Conservation (phyloP, 2,329 filamentous ascomycete species). For the Colletotrichum melonis region DNA sequence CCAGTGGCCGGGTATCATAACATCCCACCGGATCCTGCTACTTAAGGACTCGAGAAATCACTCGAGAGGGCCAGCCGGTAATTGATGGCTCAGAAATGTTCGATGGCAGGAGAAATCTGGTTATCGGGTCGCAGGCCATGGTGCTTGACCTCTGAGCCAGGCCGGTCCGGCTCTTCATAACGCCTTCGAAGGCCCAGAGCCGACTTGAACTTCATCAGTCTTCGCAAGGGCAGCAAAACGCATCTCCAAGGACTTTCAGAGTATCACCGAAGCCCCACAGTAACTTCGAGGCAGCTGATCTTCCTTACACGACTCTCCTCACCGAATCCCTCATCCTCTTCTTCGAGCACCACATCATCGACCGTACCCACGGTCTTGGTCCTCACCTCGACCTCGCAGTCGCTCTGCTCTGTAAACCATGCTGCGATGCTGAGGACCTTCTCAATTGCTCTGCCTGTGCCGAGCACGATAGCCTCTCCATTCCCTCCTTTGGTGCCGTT, state of each 20-base stretch:
- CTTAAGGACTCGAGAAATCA: background rate
- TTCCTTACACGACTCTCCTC: conserved; percentile 57
- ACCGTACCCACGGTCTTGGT: conserved; percentile 74
- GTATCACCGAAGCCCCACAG: conserved; percentile 57
- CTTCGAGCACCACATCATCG: conserved; percentile 70
- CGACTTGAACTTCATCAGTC: background rate
- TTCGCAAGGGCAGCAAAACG: background rate
- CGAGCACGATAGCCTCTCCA: conserved; percentile 67
- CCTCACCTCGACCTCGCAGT: conserved; percentile 68
- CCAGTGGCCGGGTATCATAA: conserved; percentile 19
- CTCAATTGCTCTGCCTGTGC: conserved; percentile 74
- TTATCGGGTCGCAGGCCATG: too few species aligned
- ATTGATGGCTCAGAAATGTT: too few species aligned
- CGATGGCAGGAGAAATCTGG: too few species aligned
- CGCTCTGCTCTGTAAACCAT: conserved; percentile 72
- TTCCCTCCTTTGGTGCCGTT: conserved; percentile 42
- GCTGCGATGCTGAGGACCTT: conserved; percentile 71
- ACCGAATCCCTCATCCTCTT: conserved; percentile 46
- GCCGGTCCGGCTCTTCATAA: background rate
- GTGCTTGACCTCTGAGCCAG: too few species aligned
- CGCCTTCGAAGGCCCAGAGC: background rate
- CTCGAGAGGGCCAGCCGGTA: background rate
- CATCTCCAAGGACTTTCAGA: background rate
- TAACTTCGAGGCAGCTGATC: conserved; percentile 63
- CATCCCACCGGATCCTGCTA: background rate